A percentile compares a stretch with the other conserved stretches of the same genome.
phyloP scores from a whole-genome alignment of 768 basidiomycete species.

The Dioszegia aurantiaca region DNA sequence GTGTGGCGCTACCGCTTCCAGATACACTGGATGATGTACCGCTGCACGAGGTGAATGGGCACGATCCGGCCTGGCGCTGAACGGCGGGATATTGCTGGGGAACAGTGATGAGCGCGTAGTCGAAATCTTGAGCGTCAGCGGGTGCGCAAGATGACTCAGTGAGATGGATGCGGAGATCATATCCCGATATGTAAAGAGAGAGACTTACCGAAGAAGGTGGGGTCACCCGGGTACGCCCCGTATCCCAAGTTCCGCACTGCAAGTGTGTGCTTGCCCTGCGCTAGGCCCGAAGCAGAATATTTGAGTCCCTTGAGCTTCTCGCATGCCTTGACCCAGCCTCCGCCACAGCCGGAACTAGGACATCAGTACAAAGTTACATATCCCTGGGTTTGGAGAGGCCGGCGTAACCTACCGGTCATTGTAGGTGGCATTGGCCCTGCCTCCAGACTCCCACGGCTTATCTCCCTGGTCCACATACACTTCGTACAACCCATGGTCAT shows the following conservation, averaged over 20 bases:
- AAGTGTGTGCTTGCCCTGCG: constrained; percentile 36
- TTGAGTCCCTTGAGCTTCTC: constrained; percentile 50
- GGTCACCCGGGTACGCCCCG: constrained; percentile 23
- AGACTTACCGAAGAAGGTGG: constrained; percentile 46
- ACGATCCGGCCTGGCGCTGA: not conserved
- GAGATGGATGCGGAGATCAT: not conserved
- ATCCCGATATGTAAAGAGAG: not conserved
- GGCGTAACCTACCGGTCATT: constrained; percentile 5
- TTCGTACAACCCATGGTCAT: constrained; percentile 50
- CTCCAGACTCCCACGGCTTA: constrained; percentile 5
- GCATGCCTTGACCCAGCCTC: constrained; percentile 37
- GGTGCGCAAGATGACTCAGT: not conserved
- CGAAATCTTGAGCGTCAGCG: constrained; percentile 24
- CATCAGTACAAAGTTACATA: not conserved
- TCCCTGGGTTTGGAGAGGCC: too few species aligned
- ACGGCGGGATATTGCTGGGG: constrained; percentile 12
- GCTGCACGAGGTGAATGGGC: constrained; percentile 18
- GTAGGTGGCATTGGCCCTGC: constrained; percentile 6
- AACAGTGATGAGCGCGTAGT: constrained; percentile 28
- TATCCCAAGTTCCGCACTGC: constrained; percentile 35
- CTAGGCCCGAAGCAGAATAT: constrained; percentile 30
- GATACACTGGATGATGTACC: not conserved
- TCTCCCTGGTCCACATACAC: constrained; percentile 25
- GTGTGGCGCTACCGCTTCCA: not conserved
- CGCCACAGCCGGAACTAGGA: constrained; percentile 42